Evolutionary conservation across 306 rosid species (phyloP), one percentile per base, ranked within the genome.

Genomic region (Pueraria montana): DNA sequence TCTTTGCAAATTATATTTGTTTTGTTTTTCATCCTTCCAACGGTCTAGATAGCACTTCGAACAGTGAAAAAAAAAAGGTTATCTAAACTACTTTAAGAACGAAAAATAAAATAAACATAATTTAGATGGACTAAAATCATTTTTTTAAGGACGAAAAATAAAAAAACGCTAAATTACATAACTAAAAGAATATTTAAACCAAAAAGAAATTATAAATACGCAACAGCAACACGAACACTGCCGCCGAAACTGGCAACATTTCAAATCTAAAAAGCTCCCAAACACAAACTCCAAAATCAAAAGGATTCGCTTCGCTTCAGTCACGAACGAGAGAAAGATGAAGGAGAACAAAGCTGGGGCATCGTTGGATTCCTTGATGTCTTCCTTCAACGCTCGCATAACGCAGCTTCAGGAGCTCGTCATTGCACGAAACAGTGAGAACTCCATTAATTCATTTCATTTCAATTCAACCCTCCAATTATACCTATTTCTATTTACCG

Each of bases 361-460:
- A 18, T 91, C 94, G 38, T 76, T 95, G 55, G 93, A 92, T 55
- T 87, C 90, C 0, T 72, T 93, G 82, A 82, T 95, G 42, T 67
- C 94, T 26, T 85, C 91, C 46, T 92, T 95, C 88, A 95, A 92
- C 11, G 63, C 80, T 82, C 96, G 98, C 67, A 89, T 93, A 14
- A 80, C 89, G 2, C 92, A 93, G 77, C 99, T 95, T 78, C 99
- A 93, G 68, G 96, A 95, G 77, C 91, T 95, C 62, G 97, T 91
- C 6, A 91, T 95, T 34, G 99, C 94, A 0, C 91, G 99, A 78
- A 95, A 93, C 90, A 93, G 97, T 93, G 34, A 81, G 90, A 34
- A 6, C 69, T 78, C 50, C 20, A 4, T 18, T 49, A 5, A 5
- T 78, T 82, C 71, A 10, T 5, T 24, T 34, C 45, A 30, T 61